Conservation (phyloP, 2,329 filamentous ascomycete genomes). For the Colletotrichum lentis region DNA sequence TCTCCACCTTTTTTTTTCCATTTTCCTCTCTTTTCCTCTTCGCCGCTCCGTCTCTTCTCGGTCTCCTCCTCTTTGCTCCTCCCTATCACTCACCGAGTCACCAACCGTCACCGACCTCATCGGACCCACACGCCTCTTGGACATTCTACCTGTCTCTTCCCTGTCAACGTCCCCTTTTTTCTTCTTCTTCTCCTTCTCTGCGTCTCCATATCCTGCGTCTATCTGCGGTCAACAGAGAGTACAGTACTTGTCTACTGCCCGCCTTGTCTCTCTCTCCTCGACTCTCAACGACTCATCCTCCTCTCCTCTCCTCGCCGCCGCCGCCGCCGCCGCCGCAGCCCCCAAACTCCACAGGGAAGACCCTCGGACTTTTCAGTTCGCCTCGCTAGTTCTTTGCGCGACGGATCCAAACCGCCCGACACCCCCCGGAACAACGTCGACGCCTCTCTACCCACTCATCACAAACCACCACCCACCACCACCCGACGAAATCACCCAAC, state of each 20-base stretch:
- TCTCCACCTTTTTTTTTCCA: too few relatives aligned
- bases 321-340: too few relatives aligned
- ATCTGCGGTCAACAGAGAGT: too few relatives aligned
- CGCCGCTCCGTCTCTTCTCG: too few relatives aligned
- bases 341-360: not conserved
- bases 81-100: too few relatives aligned
- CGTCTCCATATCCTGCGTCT: slow-evolving; percentile 2
- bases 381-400: slow-evolving; percentile 24
- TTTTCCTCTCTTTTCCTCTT: too few relatives aligned
- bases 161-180: slow-evolving; percentile 9
- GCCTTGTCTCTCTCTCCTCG: too few relatives aligned
- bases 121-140: not conserved
- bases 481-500: slow-evolving; percentile 25
- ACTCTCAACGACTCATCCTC: too few relatives aligned
- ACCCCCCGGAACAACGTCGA: not conserved
- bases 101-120: not conserved
- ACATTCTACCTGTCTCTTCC: not conserved
- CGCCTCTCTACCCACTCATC: not conserved
- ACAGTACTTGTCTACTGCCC: too few relatives aligned
- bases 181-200: not conserved
- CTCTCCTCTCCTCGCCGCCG: not conserved
- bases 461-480: slow-evolving; percentile 11
- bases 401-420: slow-evolving; percentile 14
- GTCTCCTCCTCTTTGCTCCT: not conserved
- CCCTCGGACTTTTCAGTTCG: slow-evolving; percentile 14